These are phyloP conservation scores for Grosmannia huntii DNA, from an alignment of 2,329 filamentous ascomycete species.

Conservation along the genomic window DNA sequence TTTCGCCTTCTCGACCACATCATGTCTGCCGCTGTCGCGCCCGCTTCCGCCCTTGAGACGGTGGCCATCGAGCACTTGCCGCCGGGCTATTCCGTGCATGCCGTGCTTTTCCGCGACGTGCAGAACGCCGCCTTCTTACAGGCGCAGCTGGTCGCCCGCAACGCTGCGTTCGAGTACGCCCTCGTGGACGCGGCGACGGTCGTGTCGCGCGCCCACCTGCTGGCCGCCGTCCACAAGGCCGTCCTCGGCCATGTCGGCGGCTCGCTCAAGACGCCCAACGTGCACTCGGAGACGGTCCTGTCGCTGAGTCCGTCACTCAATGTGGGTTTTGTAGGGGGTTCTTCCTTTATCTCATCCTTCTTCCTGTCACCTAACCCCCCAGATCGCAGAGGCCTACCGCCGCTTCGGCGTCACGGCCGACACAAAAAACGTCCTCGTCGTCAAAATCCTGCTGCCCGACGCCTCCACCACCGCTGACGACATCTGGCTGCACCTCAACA, in stretches of 20 bases:
- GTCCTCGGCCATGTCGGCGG: constrained; percentile 47
- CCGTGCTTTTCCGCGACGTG: constrained; percentile 64
- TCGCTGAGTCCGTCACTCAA: constrained; percentile 74
- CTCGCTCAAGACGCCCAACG: constrained; percentile 64
- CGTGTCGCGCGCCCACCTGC: constrained; percentile 57
- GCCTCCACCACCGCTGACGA: constrained; percentile 29
- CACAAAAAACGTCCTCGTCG: constrained; percentile 60
- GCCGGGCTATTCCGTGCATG: constrained; percentile 50
- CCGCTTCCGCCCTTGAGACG: constrained; percentile 40
- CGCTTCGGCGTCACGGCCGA: constrained; percentile 67
- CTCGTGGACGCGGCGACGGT: constrained; percentile 79
- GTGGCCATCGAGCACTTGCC: constrained; percentile 67
- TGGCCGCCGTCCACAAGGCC: constrained; percentile 68
- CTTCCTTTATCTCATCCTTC: neutral
- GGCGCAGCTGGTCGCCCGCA: constrained; percentile 72
- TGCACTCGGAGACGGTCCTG: constrained; percentile 81
- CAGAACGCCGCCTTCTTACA: constrained; percentile 67
- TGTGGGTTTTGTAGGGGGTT: constrained; percentile 37
- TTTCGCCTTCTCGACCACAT: neutral
- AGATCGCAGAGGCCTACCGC: constrained; percentile 89
- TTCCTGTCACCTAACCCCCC: neutral
- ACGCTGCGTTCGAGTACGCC: constrained; percentile 81
- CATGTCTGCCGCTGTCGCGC: neutral
- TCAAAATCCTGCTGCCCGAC: constrained; percentile 57
- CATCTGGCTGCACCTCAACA: constrained; percentile 45